A percentile compares a stretch with the other conserved stretches of the same genome.
Conservation (phyloP, 2,329 filamentous ascomycete genomes). For the Ilyonectria sp. region DNA sequence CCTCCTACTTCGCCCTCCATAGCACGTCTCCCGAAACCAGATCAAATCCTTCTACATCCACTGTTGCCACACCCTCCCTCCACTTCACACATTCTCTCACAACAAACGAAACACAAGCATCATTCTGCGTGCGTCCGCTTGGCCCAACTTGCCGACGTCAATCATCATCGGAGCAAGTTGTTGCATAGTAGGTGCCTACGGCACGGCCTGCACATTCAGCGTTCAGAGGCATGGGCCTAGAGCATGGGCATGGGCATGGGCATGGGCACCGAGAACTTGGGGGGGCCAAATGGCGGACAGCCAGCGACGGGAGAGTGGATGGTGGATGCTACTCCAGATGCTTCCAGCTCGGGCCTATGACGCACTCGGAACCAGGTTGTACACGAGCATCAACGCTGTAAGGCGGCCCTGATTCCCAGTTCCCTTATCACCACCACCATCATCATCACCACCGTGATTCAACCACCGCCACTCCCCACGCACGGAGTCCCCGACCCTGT, state of each 20-base stretch:
- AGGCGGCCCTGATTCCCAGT: background rate
- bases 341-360: conserved; percentile 16
- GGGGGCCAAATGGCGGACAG: conserved; percentile 3
- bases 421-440: conserved; percentile 23
- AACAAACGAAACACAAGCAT: background rate
- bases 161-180: background rate
- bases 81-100: background rate
- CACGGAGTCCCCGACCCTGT: conserved; percentile 43
- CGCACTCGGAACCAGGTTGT: conserved; percentile 9
- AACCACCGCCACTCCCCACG: conserved; percentile 31
- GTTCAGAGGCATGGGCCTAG: background rate
- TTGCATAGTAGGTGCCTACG: background rate
- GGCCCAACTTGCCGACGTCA: background rate
- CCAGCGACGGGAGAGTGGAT: conserved; percentile 2
- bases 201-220: background rate
- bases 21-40: conserved; percentile 13
- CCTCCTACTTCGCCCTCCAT: background rate
- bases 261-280: background rate
- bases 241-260: conserved; percentile 1
- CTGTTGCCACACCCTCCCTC: background rate
- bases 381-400: conserved; percentile 20
- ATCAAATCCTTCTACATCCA: conserved; percentile 8
- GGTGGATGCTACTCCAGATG: conserved; percentile 16
- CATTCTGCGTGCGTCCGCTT: background rate
- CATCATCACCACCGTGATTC: conserved; percentile 19